A percentile compares a stretch with the other conserved stretches of the same genome.
phyloP scores from a whole-genome alignment of 2,329 filamentous ascomycete genomes.

The Colletotrichum tropicicola region DNA sequence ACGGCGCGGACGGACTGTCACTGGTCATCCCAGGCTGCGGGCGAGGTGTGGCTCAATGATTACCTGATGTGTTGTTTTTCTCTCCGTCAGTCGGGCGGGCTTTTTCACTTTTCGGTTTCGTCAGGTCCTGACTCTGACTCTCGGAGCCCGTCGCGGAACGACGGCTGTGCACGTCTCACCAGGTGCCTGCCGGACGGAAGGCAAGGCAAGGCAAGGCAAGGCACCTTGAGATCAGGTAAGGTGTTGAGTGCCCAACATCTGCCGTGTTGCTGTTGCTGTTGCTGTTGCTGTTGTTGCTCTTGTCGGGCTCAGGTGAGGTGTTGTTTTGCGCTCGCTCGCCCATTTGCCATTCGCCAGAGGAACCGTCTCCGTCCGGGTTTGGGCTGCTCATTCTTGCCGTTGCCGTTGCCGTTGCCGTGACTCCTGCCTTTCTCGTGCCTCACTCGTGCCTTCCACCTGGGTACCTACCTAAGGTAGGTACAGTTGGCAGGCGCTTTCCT shows the following conservation, averaged over 20 bases:
- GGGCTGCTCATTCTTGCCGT: neutral
- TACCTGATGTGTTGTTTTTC: too few species aligned
- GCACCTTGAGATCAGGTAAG: neutral
- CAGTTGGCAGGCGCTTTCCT: too few species aligned
- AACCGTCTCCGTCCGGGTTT: neutral
- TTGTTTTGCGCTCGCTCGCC: neutral
- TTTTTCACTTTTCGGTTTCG: too few species aligned
- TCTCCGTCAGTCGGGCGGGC: too few species aligned
- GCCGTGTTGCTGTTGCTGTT: neutral
- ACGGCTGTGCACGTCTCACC: constrained; percentile 27
- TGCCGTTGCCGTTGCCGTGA: too few species aligned
- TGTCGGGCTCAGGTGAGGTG: too few species aligned
- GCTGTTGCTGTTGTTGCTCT: too few species aligned
- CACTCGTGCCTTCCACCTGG: too few species aligned
- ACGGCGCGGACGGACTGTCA: neutral
- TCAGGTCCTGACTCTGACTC: constrained; percentile 19
- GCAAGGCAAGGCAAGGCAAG: neutral
- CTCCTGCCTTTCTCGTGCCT: neutral
- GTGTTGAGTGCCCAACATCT: too few species aligned
- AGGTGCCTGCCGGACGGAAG: neutral
- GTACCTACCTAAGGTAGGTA: too few species aligned
- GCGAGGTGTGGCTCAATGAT: neutral
- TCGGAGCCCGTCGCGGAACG: constrained; percentile 19
- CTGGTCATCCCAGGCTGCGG: neutral
- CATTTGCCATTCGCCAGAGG: neutral